Conservation (phyloP, 768 basidiomycete genomes). For the Scleroderma bovista region DNA sequence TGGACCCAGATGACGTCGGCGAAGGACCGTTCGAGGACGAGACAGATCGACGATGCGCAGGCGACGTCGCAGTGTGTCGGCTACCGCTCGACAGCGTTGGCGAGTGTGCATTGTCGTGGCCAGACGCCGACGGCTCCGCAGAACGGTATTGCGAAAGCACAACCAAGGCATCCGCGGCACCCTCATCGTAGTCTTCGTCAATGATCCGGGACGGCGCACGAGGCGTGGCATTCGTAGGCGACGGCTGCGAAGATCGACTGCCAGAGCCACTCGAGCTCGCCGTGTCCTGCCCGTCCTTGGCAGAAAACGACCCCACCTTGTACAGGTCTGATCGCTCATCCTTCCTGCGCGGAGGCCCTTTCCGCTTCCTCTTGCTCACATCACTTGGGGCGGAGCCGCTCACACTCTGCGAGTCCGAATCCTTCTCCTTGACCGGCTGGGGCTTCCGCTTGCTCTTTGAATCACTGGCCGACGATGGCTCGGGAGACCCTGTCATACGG, state of each 20-base stretch:
- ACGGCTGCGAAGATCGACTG: slow-evolving; percentile 62
- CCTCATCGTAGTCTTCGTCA: slow-evolving; percentile 95
- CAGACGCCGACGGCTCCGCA: slow-evolving; percentile 23
- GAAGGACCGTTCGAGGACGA: slow-evolving; percentile 61
- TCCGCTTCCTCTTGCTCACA: slow-evolving; percentile 52
- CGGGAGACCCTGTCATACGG: slow-evolving; percentile 61
- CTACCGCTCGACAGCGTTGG: slow-evolving; percentile 56
- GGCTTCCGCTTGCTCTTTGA: slow-evolving; percentile 43
- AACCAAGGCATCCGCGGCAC: slow-evolving; percentile 78
- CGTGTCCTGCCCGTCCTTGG: slow-evolving; percentile 53
- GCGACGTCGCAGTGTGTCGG: slow-evolving; percentile 44
- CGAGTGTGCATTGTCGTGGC: slow-evolving; percentile 36
- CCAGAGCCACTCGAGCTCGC: slow-evolving; percentile 62
- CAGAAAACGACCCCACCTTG: slow-evolving; percentile 29
- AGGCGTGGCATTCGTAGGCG: slow-evolving; percentile 58
- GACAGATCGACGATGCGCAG: slow-evolving; percentile 60
- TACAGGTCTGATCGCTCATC: no score
- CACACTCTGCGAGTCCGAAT: slow-evolving; percentile 32
- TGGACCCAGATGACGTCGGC: slow-evolving; percentile 48
- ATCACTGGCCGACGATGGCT: slow-evolving; percentile 37
- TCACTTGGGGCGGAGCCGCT: slow-evolving; percentile 32
- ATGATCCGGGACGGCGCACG: slow-evolving; percentile 61
- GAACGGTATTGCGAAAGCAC: slow-evolving; percentile 47
- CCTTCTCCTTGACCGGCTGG: slow-evolving; percentile 42
- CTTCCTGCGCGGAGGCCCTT: slow-evolving; percentile 42